Conservation (phyloP, 2,329 filamentous ascomycete genomes). For the Coniochaeta sp. region DNA sequence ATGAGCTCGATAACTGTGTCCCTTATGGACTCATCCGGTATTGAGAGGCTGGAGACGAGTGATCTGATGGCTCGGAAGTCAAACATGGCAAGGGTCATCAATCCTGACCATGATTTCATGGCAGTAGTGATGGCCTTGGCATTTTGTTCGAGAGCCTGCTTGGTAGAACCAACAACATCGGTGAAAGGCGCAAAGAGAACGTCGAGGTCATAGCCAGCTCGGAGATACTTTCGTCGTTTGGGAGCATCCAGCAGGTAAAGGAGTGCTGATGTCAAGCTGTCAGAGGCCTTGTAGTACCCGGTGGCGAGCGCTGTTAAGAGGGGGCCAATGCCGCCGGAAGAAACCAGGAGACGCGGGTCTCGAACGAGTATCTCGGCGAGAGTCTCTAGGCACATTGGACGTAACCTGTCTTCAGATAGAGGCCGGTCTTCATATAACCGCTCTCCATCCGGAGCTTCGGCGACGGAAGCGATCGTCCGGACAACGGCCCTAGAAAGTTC, state of each 20-base stretch:
- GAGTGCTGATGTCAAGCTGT: constrained; percentile 81
- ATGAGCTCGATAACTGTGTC: constrained; percentile 85
- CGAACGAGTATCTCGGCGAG: constrained; percentile 85
- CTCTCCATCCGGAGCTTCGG: constrained; percentile 78
- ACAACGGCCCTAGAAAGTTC: constrained; percentile 85
- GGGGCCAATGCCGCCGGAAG: constrained; percentile 76
- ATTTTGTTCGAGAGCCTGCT: constrained; percentile 68
- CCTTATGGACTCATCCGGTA: constrained; percentile 48
- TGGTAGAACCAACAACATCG: constrained; percentile 61
- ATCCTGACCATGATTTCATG: constrained; percentile 86
- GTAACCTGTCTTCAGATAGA: constrained; percentile 77
- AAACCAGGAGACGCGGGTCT: constrained; percentile 73
- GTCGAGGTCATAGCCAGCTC: constrained; percentile 83
- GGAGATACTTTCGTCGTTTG: constrained; percentile 70
- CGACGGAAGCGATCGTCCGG: constrained; percentile 83
- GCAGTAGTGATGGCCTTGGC: constrained; percentile 88
- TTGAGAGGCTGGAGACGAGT: constrained; percentile 57
- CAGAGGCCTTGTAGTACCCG: constrained; percentile 85
- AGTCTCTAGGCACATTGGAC: constrained; percentile 88
- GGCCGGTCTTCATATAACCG: too few species aligned
- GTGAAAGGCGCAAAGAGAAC: constrained; percentile 89
- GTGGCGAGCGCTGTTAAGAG: constrained; percentile 90
- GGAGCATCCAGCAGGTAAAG: constrained; percentile 85
- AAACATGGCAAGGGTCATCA: constrained; percentile 84
- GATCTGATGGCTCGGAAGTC: constrained; percentile 80